Base-by-base conservation (phyloP, 345 rosid species). In the Citrus mangshanensis region DNA sequence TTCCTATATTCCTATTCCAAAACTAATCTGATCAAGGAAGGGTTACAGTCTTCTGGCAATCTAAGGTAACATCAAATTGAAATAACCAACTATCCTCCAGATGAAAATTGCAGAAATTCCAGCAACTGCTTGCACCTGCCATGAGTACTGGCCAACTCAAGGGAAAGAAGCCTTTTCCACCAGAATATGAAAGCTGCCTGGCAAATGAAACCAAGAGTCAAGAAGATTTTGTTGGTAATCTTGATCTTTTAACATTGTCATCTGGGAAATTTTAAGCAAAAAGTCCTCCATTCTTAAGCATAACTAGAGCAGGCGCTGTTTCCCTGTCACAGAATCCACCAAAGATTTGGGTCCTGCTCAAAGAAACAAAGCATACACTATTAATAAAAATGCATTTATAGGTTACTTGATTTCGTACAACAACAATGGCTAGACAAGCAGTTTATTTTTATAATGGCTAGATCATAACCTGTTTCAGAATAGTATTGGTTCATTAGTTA, bases 261-360 rank as follows among this genome's bases (percentile, higher is more conserved):
- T 51, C 6, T 4, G 35, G 34, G 67, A 68, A 30, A 19, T 73
- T 30, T 28, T 46, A 12, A 19, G 71, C n/a, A 65, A n/a, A 4
- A 32, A 51, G 54, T 54, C 5, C 35, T 16, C 5, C 1, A 9
- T 32, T 22, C 72, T 62, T 69, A 75, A 27, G 32, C n/a, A 37
- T 21, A 38, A 55, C 89, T 84, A 94, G 60, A 95, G 95, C 68
- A 95, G 85, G 64, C 89, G 84, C 81, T 87, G 85, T 75, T 86
- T 91, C 66, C 96, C 96, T 0, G 98, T 90, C 70, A 93, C 85
- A 21, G 95, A 86, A 83, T 95, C 91, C 73, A 95, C 91, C 28
- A 84, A 72, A 63, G 84, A 86, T 82, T 89, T 93, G 10, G 93
- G 84, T 69, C 97, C 98, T 95, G 88, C 86, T 59, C 37, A 75